Base-by-base conservation (phyloP, 306 rosid genomes). In the peach (Prunus persica) region DNA sequence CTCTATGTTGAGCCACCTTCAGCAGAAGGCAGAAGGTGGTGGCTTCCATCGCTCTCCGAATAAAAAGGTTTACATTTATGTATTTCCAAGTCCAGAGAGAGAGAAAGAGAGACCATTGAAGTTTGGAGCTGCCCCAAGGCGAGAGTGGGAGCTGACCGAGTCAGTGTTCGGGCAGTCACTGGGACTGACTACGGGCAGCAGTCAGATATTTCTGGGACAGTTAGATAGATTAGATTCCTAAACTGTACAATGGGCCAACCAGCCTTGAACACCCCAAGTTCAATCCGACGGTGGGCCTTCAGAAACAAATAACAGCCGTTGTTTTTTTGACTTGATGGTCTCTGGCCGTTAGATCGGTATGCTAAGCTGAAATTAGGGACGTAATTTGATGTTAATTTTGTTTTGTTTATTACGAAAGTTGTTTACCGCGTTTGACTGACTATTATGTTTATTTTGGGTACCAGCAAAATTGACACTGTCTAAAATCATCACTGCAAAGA, bases 141-240 rank as follows among this genome's bases (percentile, higher is more conserved):
- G 71, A 75, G 82, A 77, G 63, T 65, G 43, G 77, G 65, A 47
- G 92, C 79, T 88, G 91, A 83, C 81, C 84, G 87, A 79, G 89
- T 86, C 90, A 84, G 93, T 76, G 46, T 43, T 64, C 24, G 83
- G 76, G 79, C 71, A 72, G 71, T 79, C 73, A 72, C 67, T 57
- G 55, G 49, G 72, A 32, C 82, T 32, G 73, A 81, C 54, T 73
- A 63, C 82, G 89, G 92, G 88, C 89, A 88, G 84, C 65, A 71
- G 76, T 84, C 87, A 81, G 88, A 92, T 88, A 86, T 83, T 86
- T 58, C 15, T 63, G 78, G 86, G 89, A 85, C 80, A 78, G 87
- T 28, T 34, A 67, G 76, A 79, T 34, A 67, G 76, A 79, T 72
- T 85, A 67, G 82, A 84, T 84, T 81, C 83, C 90, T 20, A 20